Conservation (phyloP, 1,284 basidiomycete species). For the Rhodofomes roseus region DNA sequence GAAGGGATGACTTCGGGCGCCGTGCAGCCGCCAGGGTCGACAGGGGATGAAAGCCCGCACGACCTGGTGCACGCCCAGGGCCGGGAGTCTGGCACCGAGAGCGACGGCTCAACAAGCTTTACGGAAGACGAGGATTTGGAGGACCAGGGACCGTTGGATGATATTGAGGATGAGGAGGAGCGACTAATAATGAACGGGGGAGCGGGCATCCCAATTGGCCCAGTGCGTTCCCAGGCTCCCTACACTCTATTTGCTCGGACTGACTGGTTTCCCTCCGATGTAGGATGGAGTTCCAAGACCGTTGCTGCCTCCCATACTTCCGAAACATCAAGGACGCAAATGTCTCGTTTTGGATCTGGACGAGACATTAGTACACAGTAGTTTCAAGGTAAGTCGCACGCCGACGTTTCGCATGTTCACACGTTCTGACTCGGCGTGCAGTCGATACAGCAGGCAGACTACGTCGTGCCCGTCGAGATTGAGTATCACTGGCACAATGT, state of each 20-base stretch:
- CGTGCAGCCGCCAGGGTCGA: conserved; percentile 69
- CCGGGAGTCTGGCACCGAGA: conserved; percentile 38
- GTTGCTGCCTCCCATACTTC: conserved; percentile 76
- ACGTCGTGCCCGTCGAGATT: conserved; percentile 98
- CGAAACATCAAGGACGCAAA: conserved; percentile 80
- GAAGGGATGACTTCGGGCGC: conserved; percentile 65
- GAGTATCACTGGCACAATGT: conserved; percentile 98
- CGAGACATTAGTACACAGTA: conserved; percentile 93
- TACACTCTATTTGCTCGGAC: background rate
- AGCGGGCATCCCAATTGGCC: conserved; percentile 77
- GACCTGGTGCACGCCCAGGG: conserved; percentile 32
- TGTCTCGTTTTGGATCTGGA: conserved; percentile 94
- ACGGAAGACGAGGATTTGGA: conserved; percentile 48
- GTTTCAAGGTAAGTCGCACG: conserved; percentile 69
- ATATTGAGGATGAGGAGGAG: conserved; percentile 76
- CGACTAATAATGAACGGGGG: conserved; percentile 77
- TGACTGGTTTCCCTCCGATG: conserved; percentile 31
- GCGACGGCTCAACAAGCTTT: conserved; percentile 38
- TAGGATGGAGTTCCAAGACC: conserved; percentile 88
- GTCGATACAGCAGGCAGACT: conserved; percentile 96
- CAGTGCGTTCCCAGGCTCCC: conserved; percentile 42
- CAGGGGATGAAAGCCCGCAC: conserved; percentile 42
- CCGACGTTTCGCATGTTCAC: conserved; percentile 1
- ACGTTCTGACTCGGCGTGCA: conserved; percentile 30
- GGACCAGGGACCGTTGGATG: conserved; percentile 38